Conservation (phyloP, 805 yeast genomes). For the Saturnispora quitensis region DNA sequence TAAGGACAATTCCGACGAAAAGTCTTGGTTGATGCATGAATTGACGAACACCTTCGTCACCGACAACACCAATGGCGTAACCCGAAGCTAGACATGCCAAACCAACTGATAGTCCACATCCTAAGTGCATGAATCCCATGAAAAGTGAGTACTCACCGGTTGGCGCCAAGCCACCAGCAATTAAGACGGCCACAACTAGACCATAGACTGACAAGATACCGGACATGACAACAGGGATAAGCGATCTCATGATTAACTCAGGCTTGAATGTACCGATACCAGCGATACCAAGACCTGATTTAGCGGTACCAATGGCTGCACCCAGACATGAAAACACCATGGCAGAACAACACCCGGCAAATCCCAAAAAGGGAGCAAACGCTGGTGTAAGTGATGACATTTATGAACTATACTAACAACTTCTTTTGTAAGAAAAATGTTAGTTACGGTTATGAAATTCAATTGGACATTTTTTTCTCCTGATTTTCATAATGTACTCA, state of each 20-base stretch:
- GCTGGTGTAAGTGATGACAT: slow-evolving; percentile 47
- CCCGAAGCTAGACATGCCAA: slow-evolving; percentile 96
- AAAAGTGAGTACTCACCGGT: slow-evolving; percentile 71
- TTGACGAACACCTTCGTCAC: slow-evolving; percentile 99
- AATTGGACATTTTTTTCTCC: background rate
- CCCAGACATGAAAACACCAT: slow-evolving; percentile 92
- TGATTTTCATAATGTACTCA: background rate
- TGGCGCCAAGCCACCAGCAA: slow-evolving; percentile 85
- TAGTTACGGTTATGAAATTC: background rate
- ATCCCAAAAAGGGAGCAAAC: slow-evolving; percentile 95
- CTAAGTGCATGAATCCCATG: slow-evolving; percentile 96
- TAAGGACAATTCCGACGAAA: slow-evolving; percentile 95
- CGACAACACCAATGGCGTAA: slow-evolving; percentile 96
- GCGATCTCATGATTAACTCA: slow-evolving; percentile 88
- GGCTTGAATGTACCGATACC: slow-evolving; percentile 98
- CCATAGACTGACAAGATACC: slow-evolving; percentile 98
- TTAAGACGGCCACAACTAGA: slow-evolving; percentile 88
- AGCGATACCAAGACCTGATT: slow-evolving; percentile 95
- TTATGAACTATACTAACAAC: background rate
- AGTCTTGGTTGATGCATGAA: slow-evolving; percentile 95
- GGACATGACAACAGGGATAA: slow-evolving; percentile 96
- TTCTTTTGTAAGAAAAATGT: background rate
- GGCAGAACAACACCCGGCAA: slow-evolving; percentile 94
- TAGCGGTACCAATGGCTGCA: slow-evolving; percentile 97
- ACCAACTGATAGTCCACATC: slow-evolving; percentile 94